Base-by-base conservation (phyloP, 2,329 filamentous ascomycete species). In the Emericellopsis cladophorae region DNA sequence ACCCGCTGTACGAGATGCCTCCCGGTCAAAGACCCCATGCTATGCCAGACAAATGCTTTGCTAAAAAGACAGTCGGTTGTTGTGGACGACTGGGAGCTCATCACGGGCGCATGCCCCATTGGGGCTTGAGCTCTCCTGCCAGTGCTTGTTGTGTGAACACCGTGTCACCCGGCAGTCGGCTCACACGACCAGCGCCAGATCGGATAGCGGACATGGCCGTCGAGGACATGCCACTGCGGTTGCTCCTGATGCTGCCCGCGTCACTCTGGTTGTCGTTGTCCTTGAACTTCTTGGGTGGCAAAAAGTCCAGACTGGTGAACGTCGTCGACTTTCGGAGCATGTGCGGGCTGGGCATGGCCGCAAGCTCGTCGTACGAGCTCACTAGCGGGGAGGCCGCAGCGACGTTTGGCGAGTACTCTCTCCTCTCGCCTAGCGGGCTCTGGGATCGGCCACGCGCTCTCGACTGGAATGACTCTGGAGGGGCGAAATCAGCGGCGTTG, bases 331-430 rank as follows among this genome's bases (percentile, higher is more conserved):
- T 89, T 54, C 83, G 78, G 39, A 92, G 70, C 53, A 77, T 51
- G 56, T 89, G 81, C 77, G 92, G 88, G 72, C 88, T 95, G 31
- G 92, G 92, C 47, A 98, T 79, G 8, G 74, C 72, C 11, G 81
- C 64, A 46, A 96, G 78, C 44, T 96, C 90, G 42, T 96, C 90
- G 59, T 88, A 95, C 5, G 88, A 73, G 44, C 82, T 86, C 21
- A 74, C 80, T 32, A 95, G 70, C 1, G 89, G 89, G n/a, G 79
- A 83, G 55, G 85, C 81, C 24, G 76, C 73, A 14, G 81, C 77
- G 2, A 89, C 72, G 31, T 70, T 67, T n/a, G 83, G 79, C 42
- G 79, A 80, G 65, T 86, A 98, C 1, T 87, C 79, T 29, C 79
- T 62, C 48, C 76, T 68, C 56, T 81, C 77, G 39, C 77, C 76